Evolutionary conservation across 2,329 filamentous ascomycete species (phyloP).

Genomic region (Chaetomium olivaceum): DNA sequence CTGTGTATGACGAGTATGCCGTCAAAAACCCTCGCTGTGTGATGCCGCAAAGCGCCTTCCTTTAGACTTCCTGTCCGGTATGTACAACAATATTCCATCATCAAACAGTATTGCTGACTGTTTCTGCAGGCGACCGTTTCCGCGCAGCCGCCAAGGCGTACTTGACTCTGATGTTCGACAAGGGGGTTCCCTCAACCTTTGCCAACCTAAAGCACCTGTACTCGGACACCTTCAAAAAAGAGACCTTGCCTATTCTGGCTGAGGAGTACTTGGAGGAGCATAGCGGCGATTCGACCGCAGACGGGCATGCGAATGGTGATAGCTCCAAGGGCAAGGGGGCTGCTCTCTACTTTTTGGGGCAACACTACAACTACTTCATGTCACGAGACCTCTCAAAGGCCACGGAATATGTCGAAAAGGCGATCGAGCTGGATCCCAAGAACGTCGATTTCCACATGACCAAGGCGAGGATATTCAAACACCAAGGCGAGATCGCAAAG

Average conservation of each 20-base stretch:
- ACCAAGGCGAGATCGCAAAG: conserved; percentile 74
- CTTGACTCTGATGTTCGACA: conserved; percentile 79
- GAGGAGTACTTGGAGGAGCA: conserved; percentile 72
- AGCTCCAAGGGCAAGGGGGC: conserved; percentile 69
- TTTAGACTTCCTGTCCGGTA: conserved; percentile 81
- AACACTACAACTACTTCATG: conserved; percentile 92
- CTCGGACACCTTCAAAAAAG: conserved; percentile 72
- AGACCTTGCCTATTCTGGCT: conserved; percentile 72
- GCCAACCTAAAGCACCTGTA: conserved; percentile 96
- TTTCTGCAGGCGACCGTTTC: conserved; percentile 69
- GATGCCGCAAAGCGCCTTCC: conserved; percentile 86
- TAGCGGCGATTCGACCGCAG: conserved; percentile 47
- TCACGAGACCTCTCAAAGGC: conserved; percentile 85
- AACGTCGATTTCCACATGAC: conserved; percentile 94
- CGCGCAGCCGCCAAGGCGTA: conserved; percentile 75
- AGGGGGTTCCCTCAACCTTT: conserved; percentile 93
- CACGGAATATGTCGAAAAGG: conserved; percentile 77
- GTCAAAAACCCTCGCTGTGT: conserved; percentile 77
- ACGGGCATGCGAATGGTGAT: conserved; percentile 46
- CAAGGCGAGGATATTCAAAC: conserved; percentile 92
- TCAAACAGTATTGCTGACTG: conserved; percentile 26
- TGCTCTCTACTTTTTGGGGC: conserved; percentile 88
- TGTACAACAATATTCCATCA: conserved; percentile 26
- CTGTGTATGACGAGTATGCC: conserved; percentile 78
- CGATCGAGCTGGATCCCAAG: conserved; percentile 74